Evolutionary conservation across 1,284 basidiomycete genomes (phyloP), one percentile per base, ranked within the genome.

Genomic region (Earliella scabrosa): DNA sequence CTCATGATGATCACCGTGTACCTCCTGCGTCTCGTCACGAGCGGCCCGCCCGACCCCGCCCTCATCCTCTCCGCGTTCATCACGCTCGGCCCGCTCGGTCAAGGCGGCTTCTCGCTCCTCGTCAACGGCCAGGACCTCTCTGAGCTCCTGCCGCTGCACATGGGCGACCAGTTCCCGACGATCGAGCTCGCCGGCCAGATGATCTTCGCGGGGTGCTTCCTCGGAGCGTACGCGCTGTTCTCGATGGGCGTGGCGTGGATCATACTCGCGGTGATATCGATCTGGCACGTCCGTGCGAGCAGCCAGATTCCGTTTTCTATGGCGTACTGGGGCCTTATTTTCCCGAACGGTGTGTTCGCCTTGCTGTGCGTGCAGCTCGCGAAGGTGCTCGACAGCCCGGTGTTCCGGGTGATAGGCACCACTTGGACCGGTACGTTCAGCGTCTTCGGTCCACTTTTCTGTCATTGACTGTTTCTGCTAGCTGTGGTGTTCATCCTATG

Each of bases 101-200:
- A 82, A 59, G 83, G 82, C 16, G 78, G 79, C 0, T 88, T 81
- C 67, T 82, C 81, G 0, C 70, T 87, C 34, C 71, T 88, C 7
- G 63, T 80, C 2, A 75, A 87, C 45, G 82, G 82, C 26, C 70
- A 73, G 34, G 72, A 76, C 51, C 69, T 81, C 14, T 73, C 74
- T 0, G 54, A 71, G 29, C 64, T 82, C 13, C 69, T 82, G 3
- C 80, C 79, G 3, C 58, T 72, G 45, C 66, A 75, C 18, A 50
- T 68, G 47, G 53, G 67, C 35, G 59, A 70, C 34, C 58, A 63
- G 59, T 71, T 75, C 67, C 69, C 71, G 4, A 64, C 71, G 55
- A 64, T 61, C 29, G 47, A 51, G n/a, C 60, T 67, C 2, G 66
- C 70, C 4, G 77, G 76, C 35, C 70, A 76, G 47, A 71, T 73